Evolutionary conservation across 441 rosid species (phyloP), one percentile per base, ranked within the genome.

Genomic region (Pelargonium citronellum): DNA sequence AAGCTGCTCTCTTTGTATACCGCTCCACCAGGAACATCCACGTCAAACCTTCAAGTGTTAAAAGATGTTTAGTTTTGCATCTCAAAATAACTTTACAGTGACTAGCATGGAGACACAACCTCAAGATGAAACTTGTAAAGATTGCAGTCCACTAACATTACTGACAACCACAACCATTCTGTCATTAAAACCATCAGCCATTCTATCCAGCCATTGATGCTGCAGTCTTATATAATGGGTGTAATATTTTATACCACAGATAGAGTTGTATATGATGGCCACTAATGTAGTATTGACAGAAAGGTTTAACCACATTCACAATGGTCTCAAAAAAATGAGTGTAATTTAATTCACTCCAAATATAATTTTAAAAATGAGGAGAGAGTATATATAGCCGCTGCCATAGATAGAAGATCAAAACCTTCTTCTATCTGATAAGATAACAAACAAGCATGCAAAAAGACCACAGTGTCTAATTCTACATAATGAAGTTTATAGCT

Each of bases 21-120:
- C 70, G 89, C 82, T 82, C 96, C 99, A 55, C 96, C 96, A 43
- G 97, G 96, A 82, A 91, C 87, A 78, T 90, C 95, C 71, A 95
- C 99, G 68, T 91, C 99, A 82, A 95, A 95, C 89, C 99, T 94
- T 82, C 70, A 70, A 51, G 49, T 3, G 1, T 4, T 16, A 51
- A 51, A 51, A 51, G 17, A 51, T 2, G 58, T 51, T 51, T 13
- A 51, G 58, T 51, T 51, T 51, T 15, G 58, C 49, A 62, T 5
- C 22, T 43, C 43, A 20, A 49, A 0, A 12, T 47, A 55, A 39
- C 11, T 37, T 2, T 12, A 44, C 0, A 68, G 70, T 17, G 7
- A 70, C 9, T 30, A 60, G 20, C 64, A 60, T 24, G 67, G 43
- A 39, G 16, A 60, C 34, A 0, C 30, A 43, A 3, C 55, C 44